Percentiles rank a stretch among this genome's conserved stretches.
Conservation (phyloP, 1,284 basidiomycete species). For the Apiotrichum porosum region DNA sequence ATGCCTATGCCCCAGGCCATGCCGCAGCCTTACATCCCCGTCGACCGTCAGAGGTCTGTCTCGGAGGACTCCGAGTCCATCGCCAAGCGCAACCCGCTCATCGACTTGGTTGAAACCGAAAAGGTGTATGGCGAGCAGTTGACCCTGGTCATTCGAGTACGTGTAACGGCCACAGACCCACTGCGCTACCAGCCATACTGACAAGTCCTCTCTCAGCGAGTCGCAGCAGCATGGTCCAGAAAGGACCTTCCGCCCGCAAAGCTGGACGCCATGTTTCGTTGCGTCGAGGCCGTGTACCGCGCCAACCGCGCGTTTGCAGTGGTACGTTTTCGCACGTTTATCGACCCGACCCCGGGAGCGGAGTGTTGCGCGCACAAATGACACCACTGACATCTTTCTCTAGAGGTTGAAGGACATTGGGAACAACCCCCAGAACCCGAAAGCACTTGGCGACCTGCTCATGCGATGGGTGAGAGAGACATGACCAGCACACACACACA, state of each 20-base stretch:
- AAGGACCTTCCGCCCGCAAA: conserved; percentile 88
- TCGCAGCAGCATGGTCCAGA: conserved; percentile 93
- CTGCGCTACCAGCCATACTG: conserved; percentile 13
- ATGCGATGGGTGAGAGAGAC: conserved; percentile 97
- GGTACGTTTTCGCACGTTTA: conserved; percentile 52
- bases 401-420: conserved; percentile 94
- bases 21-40: too few species aligned
- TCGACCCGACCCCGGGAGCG: too few species aligned
- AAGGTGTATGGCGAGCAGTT: conserved; percentile 87
- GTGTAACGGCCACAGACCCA: conserved; percentile 31
- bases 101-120: conserved; percentile 91
- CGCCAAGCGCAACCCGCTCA: conserved; percentile 65
- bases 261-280: conserved; percentile 90
- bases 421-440: conserved; percentile 86
- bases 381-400: conserved; percentile 9
- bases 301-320: conserved; percentile 75
- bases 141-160: conserved; percentile 80
- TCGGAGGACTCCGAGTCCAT: background rate
- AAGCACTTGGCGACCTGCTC: conserved; percentile 87
- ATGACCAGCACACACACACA: too few species aligned
- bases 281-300: conserved; percentile 86
- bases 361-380: too few species aligned
- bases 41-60: background rate
- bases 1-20: background rate
- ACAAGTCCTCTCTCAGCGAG: conserved; percentile 60